Base-by-base conservation (phyloP, 768 basidiomycete genomes). In the Strobilomyces dryophilus region DNA sequence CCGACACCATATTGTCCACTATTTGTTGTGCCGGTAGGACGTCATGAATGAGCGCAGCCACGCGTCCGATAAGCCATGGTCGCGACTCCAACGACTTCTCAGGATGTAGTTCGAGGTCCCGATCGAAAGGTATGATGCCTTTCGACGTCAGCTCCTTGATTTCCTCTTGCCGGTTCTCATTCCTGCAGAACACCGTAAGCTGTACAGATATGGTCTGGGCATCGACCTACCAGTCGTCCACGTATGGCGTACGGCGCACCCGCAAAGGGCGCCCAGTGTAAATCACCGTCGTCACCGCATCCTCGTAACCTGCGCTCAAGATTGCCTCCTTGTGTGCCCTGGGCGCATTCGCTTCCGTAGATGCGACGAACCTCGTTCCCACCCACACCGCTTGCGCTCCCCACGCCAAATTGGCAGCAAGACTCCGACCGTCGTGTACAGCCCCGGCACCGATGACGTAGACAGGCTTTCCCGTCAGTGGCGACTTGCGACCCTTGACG, bases 361-460 rank as follows among this genome's bases (percentile, higher is more conserved):
- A 74, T 14, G 93, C 92, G 24, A 95, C 92, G 63, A 95, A 95
- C 43, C 93, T 82, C 4, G 89, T 91, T 42, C 89, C 89, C 35
- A 90, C 88, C 90, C 89, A 94, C 49, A 94, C 92, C 34, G 78
- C 94, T 60, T 92, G 80, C 35, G 93, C 93, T 56, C 94, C 94
- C 83, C 88, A 95, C 61, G 84, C 77, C 50, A 98, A 70, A 63
- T 94, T 92, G 15, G 94, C 89, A 4, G 91, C 93, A 9, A 95
- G 76, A 53, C 88, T 81, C 46, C 93, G 80, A 5, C 93, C 93
- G 60, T 95, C 92, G 71, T 83, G 92, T 18, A 98, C 87, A 0
- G 92, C 94, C 31, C 94, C 94, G 5, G 94, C 94, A 26, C 92
- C 94, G 53, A 98, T 72, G 41, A 98, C 90, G 64, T 91, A 89